These are phyloP conservation scores for Dendrothele bispora DNA, from an alignment of 768 basidiomycete genomes.

Conservation along the genomic window DNA sequence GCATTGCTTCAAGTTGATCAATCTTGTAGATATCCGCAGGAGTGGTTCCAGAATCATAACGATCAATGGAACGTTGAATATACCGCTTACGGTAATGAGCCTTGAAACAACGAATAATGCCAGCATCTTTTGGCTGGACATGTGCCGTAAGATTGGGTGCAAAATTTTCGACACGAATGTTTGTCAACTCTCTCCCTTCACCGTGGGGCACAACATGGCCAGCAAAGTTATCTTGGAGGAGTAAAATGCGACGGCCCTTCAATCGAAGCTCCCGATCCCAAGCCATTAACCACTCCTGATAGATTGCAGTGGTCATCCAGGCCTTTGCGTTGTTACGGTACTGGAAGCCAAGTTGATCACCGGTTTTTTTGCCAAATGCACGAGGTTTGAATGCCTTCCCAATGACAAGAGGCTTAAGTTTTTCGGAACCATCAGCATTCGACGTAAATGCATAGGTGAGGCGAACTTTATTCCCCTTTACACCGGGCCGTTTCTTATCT, in stretches of 20 bases:
- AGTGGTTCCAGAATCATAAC: conserved; percentile 9
- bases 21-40: conserved; percentile 22
- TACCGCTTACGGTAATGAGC: conserved; percentile 20
- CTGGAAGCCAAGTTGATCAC: conserved; percentile 16
- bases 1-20: conserved; percentile 38
- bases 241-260: conserved; percentile 17
- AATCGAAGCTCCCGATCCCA: conserved; percentile 12
- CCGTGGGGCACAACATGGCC: conserved; percentile 12
- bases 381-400: conserved; percentile 14
- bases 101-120: conserved; percentile 23
- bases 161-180: conserved; percentile 15
- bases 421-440: conserved; percentile 21
- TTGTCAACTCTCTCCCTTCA: no score
- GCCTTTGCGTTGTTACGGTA: conserved; percentile 23
- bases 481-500: no score
- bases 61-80: conserved; percentile 19
- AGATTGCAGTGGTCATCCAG: conserved; percentile 22
- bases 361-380: conserved; percentile 18
- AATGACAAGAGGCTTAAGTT: conserved; percentile 17
- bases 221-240: conserved; percentile 19
- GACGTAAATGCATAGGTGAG: conserved; percentile 19
- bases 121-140: conserved; percentile 24
- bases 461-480: no score
- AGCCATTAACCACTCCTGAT: conserved; percentile 18
- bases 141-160: conserved; percentile 22